These are phyloP conservation scores for Cladophialophora chaetospira DNA, from an alignment of 2,329 filamentous ascomycete species.

Conservation along the genomic window DNA sequence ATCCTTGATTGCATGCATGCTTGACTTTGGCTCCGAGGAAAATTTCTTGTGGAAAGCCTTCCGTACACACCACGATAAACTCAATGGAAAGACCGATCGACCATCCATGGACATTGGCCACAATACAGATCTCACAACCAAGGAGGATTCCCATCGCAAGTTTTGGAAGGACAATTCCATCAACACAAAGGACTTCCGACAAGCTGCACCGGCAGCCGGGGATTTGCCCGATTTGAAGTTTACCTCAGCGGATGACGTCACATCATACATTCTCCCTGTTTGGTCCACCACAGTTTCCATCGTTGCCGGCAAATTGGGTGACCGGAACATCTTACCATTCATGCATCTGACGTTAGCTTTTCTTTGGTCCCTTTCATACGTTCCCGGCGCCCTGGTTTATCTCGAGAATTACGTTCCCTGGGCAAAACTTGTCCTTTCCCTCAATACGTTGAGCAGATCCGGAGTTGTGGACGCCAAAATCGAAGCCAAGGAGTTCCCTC, in stretches of 20 bases:
- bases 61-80: conserved; percentile 17
- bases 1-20: conserved; percentile 57
- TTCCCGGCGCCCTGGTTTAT: conserved; percentile 41
- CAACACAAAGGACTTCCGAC: conserved; percentile 9
- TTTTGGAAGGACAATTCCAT: conserved; percentile 27
- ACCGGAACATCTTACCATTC: conserved; percentile 56
- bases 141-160: conserved; percentile 26
- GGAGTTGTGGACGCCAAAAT: conserved; percentile 41
- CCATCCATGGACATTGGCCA: not conserved
- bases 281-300: conserved; percentile 49
- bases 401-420: conserved; percentile 54
- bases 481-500: conserved; percentile 46
- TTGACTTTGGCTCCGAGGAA: conserved; percentile 55
- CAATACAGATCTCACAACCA: conserved; percentile 14
- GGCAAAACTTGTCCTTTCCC: conserved; percentile 51
- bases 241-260: conserved; percentile 34
- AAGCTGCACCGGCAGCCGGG: conserved; percentile 12
- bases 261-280: conserved; percentile 40
- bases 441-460: conserved; percentile 55
- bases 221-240: conserved; percentile 31
- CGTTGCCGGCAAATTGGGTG: conserved; percentile 50
- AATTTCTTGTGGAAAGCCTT: conserved; percentile 38
- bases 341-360: conserved; percentile 59
- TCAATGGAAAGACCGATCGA: conserved; percentile 13
- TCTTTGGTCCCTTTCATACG: conserved; percentile 47